Evolutionary conservation across 345 rosid species (phyloP).

Genomic region (Euclidium syriacum): DNA sequence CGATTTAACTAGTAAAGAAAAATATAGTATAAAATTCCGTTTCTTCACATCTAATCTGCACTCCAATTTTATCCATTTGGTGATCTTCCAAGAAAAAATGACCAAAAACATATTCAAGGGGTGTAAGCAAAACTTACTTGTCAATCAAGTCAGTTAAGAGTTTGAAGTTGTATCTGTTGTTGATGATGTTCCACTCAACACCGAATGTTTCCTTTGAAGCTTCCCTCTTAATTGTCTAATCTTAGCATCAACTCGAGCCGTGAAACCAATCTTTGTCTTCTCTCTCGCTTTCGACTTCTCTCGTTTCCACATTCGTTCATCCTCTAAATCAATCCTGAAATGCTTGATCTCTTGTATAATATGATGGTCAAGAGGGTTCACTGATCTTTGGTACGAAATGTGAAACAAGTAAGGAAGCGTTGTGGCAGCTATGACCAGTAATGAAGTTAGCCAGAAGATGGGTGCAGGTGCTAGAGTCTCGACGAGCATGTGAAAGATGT

Average conservation of each 20-base stretch:
- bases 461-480: slow-evolving; percentile 55
- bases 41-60: not conserved
- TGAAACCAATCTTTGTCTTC: slow-evolving; percentile 50
- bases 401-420: slow-evolving; percentile 49
- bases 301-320: slow-evolving; percentile 53
- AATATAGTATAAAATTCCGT: not conserved
- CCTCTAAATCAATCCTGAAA: slow-evolving; percentile 39
- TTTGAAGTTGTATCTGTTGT: slow-evolving; percentile 23
- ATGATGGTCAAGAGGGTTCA: slow-evolving; percentile 68
- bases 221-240: slow-evolving; percentile 23
- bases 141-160: slow-evolving; percentile 21
- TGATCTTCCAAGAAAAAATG: too few relatives aligned
- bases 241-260: slow-evolving; percentile 64
- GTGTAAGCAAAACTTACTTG: slow-evolving; percentile 22
- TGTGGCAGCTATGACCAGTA: slow-evolving; percentile 43
- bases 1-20: not conserved
- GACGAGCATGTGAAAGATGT: slow-evolving; percentile 37
- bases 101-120: not conserved
- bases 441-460: slow-evolving; percentile 41
- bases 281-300: slow-evolving; percentile 48
- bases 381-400: slow-evolving; percentile 40
- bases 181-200: slow-evolving; percentile 32
- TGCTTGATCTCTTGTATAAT: slow-evolving; percentile 68
- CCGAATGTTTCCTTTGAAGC: slow-evolving; percentile 29
- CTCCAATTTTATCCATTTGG: slow-evolving; percentile 1